Evolutionary conservation across 2,329 filamentous ascomycete species (phyloP).

Genomic region (Ilyonectria mors-panacis): DNA sequence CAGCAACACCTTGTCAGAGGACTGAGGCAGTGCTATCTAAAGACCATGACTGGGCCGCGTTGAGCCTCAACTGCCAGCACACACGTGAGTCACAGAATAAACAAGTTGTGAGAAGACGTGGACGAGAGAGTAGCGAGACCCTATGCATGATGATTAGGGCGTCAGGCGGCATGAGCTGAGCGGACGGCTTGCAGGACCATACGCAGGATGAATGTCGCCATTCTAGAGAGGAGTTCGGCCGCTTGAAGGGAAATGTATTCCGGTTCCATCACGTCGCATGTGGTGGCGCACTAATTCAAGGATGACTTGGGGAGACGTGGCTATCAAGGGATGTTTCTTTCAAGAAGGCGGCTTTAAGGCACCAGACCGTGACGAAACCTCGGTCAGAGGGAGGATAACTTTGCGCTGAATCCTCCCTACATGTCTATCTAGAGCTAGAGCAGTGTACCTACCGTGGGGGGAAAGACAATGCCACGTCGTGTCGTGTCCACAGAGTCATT

Average conservation of each 20-base stretch:
- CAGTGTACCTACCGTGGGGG: constrained; percentile 1
- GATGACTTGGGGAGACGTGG: constrained; percentile 14
- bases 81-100: constrained; percentile 23
- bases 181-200: constrained; percentile 23
- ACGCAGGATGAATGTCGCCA: constrained; percentile 22
- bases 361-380: constrained; percentile 7
- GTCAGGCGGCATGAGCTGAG: constrained; percentile 29
- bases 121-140: constrained; percentile 22
- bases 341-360: constrained; percentile 15
- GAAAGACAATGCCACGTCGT: constrained; percentile 29
- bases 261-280: constrained; percentile 19
- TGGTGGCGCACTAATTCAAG: constrained; percentile 27
- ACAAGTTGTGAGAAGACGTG: constrained; percentile 13
- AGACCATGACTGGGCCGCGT: constrained; percentile 8
- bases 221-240: constrained; percentile 12
- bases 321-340: background rate
- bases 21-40: constrained; percentile 15
- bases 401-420: constrained; percentile 6
- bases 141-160: constrained; percentile 28
- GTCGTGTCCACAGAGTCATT: constrained; percentile 20
- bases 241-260: constrained; percentile 7
- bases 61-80: constrained; percentile 8
- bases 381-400: constrained; percentile 1
- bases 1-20: constrained; percentile 14
- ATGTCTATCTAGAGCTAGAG: constrained; percentile 5